These are phyloP conservation scores for Fraxinus velutina DNA, from an alignment of 305 asterid genomes.

Conservation along the genomic window DNA sequence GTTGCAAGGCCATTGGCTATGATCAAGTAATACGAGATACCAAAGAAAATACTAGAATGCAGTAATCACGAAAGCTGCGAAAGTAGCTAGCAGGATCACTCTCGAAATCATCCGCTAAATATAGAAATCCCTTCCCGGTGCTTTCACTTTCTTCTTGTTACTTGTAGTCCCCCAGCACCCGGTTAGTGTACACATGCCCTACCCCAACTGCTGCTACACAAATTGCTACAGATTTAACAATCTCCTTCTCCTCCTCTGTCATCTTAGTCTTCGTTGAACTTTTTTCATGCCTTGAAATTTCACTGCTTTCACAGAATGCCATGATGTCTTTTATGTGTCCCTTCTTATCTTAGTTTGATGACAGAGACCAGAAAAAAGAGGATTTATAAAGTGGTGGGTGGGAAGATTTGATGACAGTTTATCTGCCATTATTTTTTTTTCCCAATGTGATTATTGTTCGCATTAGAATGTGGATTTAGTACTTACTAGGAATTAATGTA, in stretches of 20 bases:
- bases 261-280: not conserved
- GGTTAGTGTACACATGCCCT: not conserved
- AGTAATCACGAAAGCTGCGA: not conserved
- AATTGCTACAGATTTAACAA: not conserved
- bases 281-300: not conserved
- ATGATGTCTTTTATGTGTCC: not conserved
- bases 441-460: not conserved
- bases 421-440: not conserved
- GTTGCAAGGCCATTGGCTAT: not conserved
- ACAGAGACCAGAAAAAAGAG: not conserved
- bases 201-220: not conserved
- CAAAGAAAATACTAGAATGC: not conserved
- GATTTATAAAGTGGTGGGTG: not conserved
- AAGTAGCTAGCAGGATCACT: no score
- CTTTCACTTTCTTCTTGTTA: no score
- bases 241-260: not conserved
- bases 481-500: not conserved
- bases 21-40: not conserved
- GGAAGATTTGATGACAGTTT: not conserved
- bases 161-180: not conserved
- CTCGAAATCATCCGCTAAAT: no score
- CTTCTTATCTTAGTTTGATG: not conserved
- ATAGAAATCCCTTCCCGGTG: no score
- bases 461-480: not conserved
- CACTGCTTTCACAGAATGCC: not conserved